A percentile compares a stretch with the other conserved stretches of the same genome.
Conservation (phyloP, 2,329 filamentous ascomycete genomes). For the Colletotrichum sidae region DNA sequence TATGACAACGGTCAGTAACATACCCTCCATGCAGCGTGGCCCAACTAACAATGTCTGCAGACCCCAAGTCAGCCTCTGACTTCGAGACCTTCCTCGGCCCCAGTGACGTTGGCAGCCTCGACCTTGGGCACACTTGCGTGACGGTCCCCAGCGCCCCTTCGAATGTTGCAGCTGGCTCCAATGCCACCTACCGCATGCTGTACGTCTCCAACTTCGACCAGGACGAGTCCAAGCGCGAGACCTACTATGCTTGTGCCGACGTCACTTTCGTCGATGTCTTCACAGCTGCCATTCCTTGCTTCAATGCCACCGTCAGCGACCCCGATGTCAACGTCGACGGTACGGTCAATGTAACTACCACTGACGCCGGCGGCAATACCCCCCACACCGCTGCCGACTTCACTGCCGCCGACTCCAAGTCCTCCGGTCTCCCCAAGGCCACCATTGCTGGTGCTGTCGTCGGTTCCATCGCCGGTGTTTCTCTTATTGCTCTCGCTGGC, state of each 20-base stretch:
- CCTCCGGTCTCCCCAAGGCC: conserved; percentile 68
- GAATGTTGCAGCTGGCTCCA: conserved; percentile 52
- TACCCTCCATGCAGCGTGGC: neutral
- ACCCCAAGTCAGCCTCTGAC: conserved; percentile 53
- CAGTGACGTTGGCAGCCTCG: conserved; percentile 51
- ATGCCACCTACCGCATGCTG: conserved; percentile 62
- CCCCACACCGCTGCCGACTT: conserved; percentile 41
- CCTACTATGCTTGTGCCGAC: conserved; percentile 63
- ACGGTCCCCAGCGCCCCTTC: conserved; percentile 49
- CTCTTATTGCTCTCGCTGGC: conserved; percentile 68
- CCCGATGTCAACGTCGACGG: conserved; percentile 41
- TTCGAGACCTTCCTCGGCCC: conserved; percentile 53
- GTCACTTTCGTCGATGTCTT: conserved; percentile 56
- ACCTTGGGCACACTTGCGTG: conserved; percentile 60
- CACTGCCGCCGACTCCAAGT: conserved; percentile 41
- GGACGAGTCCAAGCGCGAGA: conserved; percentile 53
- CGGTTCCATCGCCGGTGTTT: conserved; percentile 73
- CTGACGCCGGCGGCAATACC: conserved; percentile 27
- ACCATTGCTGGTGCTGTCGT: conserved; percentile 82
- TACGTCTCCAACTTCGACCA: conserved; percentile 58
- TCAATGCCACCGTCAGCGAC: conserved; percentile 53
- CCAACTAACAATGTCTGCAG: conserved; percentile 39
- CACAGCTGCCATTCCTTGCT: conserved; percentile 51
- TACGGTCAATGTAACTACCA: conserved; percentile 37
- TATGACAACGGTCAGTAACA: conserved; percentile 57